Conservation (phyloP, 2,329 filamentous ascomycete species). For the Colletotrichum falcatum region DNA sequence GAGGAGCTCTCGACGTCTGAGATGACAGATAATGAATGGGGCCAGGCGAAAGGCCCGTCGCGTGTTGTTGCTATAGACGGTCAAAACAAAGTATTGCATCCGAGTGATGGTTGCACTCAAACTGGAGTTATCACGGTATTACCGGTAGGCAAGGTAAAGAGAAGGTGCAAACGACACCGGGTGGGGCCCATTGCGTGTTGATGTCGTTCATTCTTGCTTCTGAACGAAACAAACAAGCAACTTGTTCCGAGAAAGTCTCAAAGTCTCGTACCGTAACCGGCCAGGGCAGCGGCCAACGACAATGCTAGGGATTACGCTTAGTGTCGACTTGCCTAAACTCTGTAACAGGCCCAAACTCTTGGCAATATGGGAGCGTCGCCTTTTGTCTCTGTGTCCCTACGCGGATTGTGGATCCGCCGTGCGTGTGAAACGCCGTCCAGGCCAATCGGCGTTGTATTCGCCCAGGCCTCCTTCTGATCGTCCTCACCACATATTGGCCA, state of each 20-base stretch:
- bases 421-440: constrained; percentile 23
- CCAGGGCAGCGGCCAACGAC: constrained; percentile 1
- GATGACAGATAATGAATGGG: constrained; percentile 17
- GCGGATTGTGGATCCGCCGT: constrained; percentile 32
- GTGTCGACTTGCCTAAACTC: constrained; percentile 19
- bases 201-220: constrained; percentile 34
- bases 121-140: not conserved
- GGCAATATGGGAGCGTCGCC: constrained; percentile 17
- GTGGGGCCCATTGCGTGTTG: constrained; percentile 13
- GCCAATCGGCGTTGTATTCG: constrained; percentile 19
- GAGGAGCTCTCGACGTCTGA: constrained; percentile 31
- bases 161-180: constrained; percentile 25
- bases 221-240: constrained; percentile 36
- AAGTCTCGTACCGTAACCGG: not conserved
- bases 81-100: constrained; percentile 23
- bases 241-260: constrained; percentile 23
- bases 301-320: constrained; percentile 22
- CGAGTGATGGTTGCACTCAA: not conserved
- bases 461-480: constrained; percentile 33
- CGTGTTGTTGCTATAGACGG: constrained; percentile 22
- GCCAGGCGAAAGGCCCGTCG: constrained; percentile 4
- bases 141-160: not conserved
- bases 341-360: constrained; percentile 41
- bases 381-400: constrained; percentile 23
- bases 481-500: constrained; percentile 5